Percentiles rank a stretch among this genome's conserved stretches.
These are phyloP conservation scores for Epichloe bromicola DNA, from an alignment of 2,329 filamentous ascomycete species.

Conservation along the genomic window DNA sequence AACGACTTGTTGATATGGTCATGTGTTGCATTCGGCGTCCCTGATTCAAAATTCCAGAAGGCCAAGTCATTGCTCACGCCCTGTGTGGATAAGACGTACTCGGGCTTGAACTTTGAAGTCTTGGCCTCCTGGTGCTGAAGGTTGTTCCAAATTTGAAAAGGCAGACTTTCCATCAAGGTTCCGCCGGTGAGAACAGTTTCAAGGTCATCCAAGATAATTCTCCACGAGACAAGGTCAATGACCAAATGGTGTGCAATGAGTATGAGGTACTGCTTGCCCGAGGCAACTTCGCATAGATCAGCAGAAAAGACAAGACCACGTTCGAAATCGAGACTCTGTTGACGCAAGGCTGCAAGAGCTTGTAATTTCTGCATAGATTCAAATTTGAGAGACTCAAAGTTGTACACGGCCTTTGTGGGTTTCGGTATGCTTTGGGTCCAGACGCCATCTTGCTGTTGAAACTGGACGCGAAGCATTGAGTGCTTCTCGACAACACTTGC, in stretches of 20 bases:
- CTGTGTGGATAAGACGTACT: background rate
- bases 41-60: background rate
- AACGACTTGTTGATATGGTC: constrained; percentile 1
- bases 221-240: constrained; percentile 33
- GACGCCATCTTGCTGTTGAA: background rate
- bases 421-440: constrained; percentile 2
- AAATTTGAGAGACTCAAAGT: background rate
- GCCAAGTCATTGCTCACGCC: background rate
- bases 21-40: background rate
- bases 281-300: constrained; percentile 1
- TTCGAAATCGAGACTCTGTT: background rate
- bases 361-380: background rate
- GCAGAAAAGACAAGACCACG: constrained; percentile 2
- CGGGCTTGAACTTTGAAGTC: background rate
- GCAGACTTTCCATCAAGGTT: background rate
- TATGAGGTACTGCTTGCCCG: constrained; percentile 14
- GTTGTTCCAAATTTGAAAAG: constrained; percentile 18
- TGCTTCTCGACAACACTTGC: constrained; percentile 2
- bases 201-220: constrained; percentile 29
- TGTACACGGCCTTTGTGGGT: background rate
- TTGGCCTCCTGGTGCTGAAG: constrained; percentile 19
- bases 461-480: constrained; percentile 7
- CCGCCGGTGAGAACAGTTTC: constrained; percentile 21
- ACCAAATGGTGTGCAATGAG: constrained; percentile 24
- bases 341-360: background rate